phyloP scores from a whole-genome alignment of 2,329 filamentous ascomycete genomes.

The Ceratocystis variospora region DNA sequence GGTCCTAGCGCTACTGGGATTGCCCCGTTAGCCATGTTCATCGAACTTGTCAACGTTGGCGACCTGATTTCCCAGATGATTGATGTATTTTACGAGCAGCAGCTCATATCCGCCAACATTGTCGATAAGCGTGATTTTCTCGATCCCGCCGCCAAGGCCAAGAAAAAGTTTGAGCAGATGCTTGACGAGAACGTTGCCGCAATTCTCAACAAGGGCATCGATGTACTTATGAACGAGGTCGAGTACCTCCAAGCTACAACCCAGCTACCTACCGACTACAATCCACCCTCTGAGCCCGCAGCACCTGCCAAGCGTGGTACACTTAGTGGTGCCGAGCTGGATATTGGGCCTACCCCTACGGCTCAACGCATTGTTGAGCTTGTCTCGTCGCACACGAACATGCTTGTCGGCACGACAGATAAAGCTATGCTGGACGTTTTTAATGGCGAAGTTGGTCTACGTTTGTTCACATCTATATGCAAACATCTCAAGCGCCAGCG shows the following conservation, averaged over 20 bases:
- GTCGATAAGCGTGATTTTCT: slow-evolving; percentile 90
- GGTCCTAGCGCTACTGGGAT: slow-evolving; percentile 32
- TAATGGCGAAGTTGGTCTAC: slow-evolving; percentile 89
- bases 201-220: slow-evolving; percentile 92
- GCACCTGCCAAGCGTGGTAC: slow-evolving; percentile 20
- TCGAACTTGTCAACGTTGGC: slow-evolving; percentile 94
- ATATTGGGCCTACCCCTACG: slow-evolving; percentile 59
- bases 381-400: slow-evolving; percentile 75
- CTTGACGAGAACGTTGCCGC: slow-evolving; percentile 92
- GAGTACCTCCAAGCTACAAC: slow-evolving; percentile 87
- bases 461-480: slow-evolving; percentile 81
- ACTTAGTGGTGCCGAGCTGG: slow-evolving; percentile 27
- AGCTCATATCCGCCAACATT: slow-evolving; percentile 68
- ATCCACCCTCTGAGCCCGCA: slow-evolving; percentile 31
- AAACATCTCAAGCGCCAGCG: slow-evolving; percentile 97
- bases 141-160: slow-evolving; percentile 78
- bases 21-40: slow-evolving; percentile 83
- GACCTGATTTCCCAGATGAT: slow-evolving; percentile 98
- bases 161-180: slow-evolving; percentile 98
- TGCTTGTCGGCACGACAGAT: slow-evolving; percentile 89
- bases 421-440: slow-evolving; percentile 98
- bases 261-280: slow-evolving; percentile 79
- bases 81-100: slow-evolving; percentile 95
- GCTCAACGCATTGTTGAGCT: slow-evolving; percentile 71
- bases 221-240: slow-evolving; percentile 95